These are phyloP conservation scores for Colletotrichum cuscutae DNA, from an alignment of 2,329 filamentous ascomycete species.

Conservation along the genomic window DNA sequence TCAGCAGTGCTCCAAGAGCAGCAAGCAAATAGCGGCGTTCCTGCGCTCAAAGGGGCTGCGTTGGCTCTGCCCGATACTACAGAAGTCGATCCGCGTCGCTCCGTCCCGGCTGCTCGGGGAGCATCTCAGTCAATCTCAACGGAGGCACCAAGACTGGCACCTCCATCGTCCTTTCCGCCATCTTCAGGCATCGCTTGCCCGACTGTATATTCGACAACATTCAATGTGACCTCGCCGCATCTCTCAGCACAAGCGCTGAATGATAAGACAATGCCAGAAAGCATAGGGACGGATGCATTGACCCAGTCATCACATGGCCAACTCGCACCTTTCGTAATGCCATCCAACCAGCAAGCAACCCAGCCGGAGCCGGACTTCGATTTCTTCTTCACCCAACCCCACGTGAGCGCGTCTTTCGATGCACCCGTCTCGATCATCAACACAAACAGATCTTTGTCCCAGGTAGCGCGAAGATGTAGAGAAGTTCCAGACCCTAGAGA, in stretches of 20 bases:
- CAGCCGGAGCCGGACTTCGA: neutral
- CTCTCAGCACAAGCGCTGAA: neutral
- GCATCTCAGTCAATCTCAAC: neutral
- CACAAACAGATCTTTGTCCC: neutral
- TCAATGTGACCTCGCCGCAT: neutral
- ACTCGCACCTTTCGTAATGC: neutral
- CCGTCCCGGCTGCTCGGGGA: neutral
- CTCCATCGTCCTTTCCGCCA: neutral
- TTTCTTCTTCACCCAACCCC: neutral
- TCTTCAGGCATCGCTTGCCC: neutral
- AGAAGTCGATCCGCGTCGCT: neutral
- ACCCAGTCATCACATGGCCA: neutral
- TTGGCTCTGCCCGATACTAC: neutral
- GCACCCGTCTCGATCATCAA: neutral
- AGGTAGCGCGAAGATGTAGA: too few species aligned
- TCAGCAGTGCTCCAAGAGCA: neutral
- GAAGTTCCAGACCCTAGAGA: too few species aligned
- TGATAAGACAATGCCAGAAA: neutral
- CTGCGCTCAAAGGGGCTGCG: neutral
- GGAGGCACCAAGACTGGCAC: neutral
- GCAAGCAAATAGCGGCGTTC: neutral
- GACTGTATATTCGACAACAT: neutral
- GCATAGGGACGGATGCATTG: neutral
- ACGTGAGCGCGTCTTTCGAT: neutral
- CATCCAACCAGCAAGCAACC: neutral